Conservation (phyloP, 768 basidiomycete species). For the Daedaleopsis sinensis region DNA sequence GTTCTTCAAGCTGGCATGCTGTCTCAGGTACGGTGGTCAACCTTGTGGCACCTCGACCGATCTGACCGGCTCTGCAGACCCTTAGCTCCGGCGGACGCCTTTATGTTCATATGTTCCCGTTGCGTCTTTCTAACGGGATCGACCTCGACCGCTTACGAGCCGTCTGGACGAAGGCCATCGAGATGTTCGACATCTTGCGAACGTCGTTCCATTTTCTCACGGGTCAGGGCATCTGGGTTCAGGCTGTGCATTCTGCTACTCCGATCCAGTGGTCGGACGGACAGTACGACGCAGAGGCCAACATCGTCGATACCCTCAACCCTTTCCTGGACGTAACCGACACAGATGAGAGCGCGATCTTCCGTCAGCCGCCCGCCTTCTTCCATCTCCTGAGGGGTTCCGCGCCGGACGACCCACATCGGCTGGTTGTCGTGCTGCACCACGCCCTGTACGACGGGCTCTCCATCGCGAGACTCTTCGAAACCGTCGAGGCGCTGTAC, state of each 20-base stretch:
- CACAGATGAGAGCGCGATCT: conserved; percentile 28
- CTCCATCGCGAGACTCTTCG: conserved; percentile 41
- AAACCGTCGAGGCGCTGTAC: conserved; percentile 38
- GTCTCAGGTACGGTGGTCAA: conserved; percentile 41
- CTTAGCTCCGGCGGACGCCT: conserved; percentile 31
- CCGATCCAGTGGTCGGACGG: conserved; percentile 31
- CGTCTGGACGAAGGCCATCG: conserved; percentile 40
- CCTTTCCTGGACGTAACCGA: conserved; percentile 6
- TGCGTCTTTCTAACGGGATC: conserved; percentile 23
- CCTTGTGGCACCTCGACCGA: too few species aligned
- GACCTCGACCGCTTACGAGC: conserved; percentile 34
- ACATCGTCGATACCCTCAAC: conserved; percentile 3
- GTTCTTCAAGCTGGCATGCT: conserved; percentile 52
- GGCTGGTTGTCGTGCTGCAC: conserved; percentile 46
- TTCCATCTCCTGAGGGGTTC: conserved; percentile 15
- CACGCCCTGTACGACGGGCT: conserved; percentile 53
- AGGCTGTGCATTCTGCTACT: conserved; percentile 31
- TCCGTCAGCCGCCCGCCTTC: conserved; percentile 36
- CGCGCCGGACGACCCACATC: not conserved
- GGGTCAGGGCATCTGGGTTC: conserved; percentile 36
- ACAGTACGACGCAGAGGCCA: not conserved
- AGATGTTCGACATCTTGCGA: conserved; percentile 43
- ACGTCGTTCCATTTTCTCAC: conserved; percentile 50
- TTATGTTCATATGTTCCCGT: conserved; percentile 37
- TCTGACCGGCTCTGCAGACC: conserved; percentile 23